A percentile compares a stretch with the other conserved stretches of the same genome.
Conservation (phyloP, 2,329 filamentous ascomycete species). For the Didymella segeticola region DNA sequence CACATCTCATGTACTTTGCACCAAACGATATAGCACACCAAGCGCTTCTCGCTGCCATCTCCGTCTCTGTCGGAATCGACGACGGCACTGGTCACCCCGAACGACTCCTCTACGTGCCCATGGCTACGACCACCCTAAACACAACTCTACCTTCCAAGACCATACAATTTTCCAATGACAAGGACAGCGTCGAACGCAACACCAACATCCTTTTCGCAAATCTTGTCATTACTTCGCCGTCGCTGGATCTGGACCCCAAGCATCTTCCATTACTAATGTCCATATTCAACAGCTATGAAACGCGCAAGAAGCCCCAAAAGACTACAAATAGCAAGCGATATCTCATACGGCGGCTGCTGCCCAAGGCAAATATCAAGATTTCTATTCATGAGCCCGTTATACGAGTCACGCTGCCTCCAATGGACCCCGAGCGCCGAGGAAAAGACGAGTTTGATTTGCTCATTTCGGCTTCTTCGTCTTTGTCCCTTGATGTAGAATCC, state of each 20-base stretch:
- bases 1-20: constrained; percentile 98
- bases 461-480: constrained; percentile 91
- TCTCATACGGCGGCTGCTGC: constrained; percentile 86
- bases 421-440: constrained; percentile 63
- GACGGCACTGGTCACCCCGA: constrained; percentile 87
- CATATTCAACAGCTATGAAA: constrained; percentile 65
- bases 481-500: constrained; percentile 91
- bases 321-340: constrained; percentile 56
- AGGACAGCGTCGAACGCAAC: constrained; percentile 82
- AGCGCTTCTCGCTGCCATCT: constrained; percentile 88
- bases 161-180: constrained; percentile 75
- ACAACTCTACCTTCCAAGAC: constrained; percentile 96
- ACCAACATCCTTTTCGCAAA: constrained; percentile 97
- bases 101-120: constrained; percentile 89
- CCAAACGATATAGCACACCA: constrained; percentile 93
- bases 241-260: constrained; percentile 88
- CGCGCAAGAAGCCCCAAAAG: constrained; percentile 32
- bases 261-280: constrained; percentile 86
- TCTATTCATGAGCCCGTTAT: constrained; percentile 96
- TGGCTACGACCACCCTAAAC: constrained; percentile 94
- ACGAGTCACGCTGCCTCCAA: constrained; percentile 83
- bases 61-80: constrained; percentile 88
- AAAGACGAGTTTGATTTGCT: constrained; percentile 91
- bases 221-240: constrained; percentile 93
- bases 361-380: constrained; percentile 92